A percentile compares a stretch with the other conserved stretches of the same genome.
phyloP scores from a whole-genome alignment of 75 land plant genomes.

The Adiantum capillusveneris region DNA sequence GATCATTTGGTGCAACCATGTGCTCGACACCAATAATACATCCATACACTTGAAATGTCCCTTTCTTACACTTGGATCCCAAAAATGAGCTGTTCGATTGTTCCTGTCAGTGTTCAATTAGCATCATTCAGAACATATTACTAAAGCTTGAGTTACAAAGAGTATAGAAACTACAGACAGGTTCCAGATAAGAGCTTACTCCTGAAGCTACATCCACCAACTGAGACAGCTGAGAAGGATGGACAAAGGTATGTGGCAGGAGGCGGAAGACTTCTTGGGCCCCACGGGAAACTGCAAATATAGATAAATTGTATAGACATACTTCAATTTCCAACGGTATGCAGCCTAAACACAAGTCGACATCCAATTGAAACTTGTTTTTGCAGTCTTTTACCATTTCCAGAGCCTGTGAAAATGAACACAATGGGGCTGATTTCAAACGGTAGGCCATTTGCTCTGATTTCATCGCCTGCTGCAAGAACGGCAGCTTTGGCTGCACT shows the following conservation, averaged over 20 bases:
- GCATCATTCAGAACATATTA: too few species aligned
- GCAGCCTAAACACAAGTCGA: not conserved
- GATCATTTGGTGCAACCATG: constrained; percentile 79
- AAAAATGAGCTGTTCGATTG: constrained; percentile 15
- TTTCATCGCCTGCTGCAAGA: constrained; percentile 90
- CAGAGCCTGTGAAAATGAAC: constrained; percentile 90
- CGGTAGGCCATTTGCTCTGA: constrained; percentile 73
- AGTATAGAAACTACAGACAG: too few species aligned
- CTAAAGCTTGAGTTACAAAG: too few species aligned
- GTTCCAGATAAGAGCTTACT: too few species aligned
- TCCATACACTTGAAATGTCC: constrained; percentile 74
- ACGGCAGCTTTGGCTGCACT: constrained; percentile 93
- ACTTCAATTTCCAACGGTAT: too few species aligned
- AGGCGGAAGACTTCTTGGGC: constrained; percentile 94
- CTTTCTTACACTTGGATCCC: constrained; percentile 22
- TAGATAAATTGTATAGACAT: not conserved
- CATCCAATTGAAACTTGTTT: constrained; percentile 1
- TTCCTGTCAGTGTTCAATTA: not conserved
- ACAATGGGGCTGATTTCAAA: constrained; percentile 74
- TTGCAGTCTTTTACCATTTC: constrained; percentile 63
- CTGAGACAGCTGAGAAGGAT: constrained; percentile 55
- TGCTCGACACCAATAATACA: constrained; percentile 68
- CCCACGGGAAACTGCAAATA: constrained; percentile 67
- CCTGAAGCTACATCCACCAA: constrained; percentile 11
- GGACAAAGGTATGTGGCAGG: constrained; percentile 82